Evolutionary conservation across 352 stramenopile genomes (phyloP).

Genomic region (Phytophthora macrochlamydospora): DNA sequence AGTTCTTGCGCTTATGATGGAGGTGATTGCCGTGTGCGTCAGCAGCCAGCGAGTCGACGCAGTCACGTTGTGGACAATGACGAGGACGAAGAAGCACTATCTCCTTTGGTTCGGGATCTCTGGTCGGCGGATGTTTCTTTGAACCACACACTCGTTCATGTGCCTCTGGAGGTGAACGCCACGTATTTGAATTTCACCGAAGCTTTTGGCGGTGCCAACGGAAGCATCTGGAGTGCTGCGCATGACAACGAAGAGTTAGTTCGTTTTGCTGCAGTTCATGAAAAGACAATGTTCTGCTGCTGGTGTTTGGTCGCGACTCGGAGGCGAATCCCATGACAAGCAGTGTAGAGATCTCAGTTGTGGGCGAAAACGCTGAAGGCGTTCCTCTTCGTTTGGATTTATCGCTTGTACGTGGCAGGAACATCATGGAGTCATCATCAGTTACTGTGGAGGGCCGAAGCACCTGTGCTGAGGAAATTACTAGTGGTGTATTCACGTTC

Average conservation of each 20-base stretch:
- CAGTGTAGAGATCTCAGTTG: conserved; percentile 52
- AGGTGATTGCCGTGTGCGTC: conserved; percentile 68
- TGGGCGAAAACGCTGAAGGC: conserved; percentile 46
- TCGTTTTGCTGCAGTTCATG: conserved; percentile 74
- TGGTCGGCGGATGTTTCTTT: conserved; percentile 42
- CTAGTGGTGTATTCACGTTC: conserved; percentile 59
- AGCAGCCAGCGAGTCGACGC: conserved; percentile 17
- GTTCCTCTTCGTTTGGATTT: conserved; percentile 52
- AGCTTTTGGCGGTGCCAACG: conserved; percentile 68
- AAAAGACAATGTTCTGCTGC: conserved; percentile 76
- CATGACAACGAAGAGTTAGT: conserved; percentile 77
- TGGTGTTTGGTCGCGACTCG: conserved; percentile 78
- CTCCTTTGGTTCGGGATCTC: conserved; percentile 41
- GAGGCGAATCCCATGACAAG: conserved; percentile 66
- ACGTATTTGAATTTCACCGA: conserved; percentile 71
- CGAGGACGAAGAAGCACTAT: conserved; percentile 26
- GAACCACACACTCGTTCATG: conserved; percentile 73
- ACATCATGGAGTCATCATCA: conserved; percentile 31
- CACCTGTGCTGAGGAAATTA: conserved; percentile 13
- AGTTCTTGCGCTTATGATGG: conserved; percentile 85
- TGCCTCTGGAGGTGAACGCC: conserved; percentile 66
- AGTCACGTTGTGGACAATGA: conserved; percentile 15
- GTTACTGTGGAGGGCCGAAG: conserved; percentile 8
- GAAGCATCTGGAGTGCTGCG: conserved; percentile 50
- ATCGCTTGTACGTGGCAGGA: conserved; percentile 57